Evolutionary conservation across 139 green algal genomes (phyloP).

Genomic region (Choricystis sp.): DNA sequence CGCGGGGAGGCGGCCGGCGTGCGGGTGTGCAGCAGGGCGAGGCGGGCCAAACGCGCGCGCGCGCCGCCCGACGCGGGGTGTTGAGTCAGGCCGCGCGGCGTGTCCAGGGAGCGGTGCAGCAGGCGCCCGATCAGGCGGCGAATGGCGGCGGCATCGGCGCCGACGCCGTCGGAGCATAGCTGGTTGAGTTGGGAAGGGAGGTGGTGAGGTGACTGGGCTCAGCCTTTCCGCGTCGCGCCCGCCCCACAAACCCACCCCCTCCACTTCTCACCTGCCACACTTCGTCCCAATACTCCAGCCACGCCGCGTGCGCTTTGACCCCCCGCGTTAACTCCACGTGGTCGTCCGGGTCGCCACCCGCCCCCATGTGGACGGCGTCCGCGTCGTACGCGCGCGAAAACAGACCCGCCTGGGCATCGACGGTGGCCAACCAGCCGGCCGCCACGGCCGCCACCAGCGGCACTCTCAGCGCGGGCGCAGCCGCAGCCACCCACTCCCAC

Average conservation of each 20-base stretch:
- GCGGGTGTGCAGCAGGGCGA: slow-evolving; percentile 17
- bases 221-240: not conserved
- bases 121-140: slow-evolving; percentile 8
- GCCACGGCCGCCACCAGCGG: slow-evolving; percentile 30
- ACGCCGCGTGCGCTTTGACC: slow-evolving; percentile 22
- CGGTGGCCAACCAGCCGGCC: slow-evolving; percentile 32
- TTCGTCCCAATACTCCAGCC: slow-evolving; percentile 21
- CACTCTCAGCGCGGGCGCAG: slow-evolving; percentile 19
- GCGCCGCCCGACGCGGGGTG: slow-evolving; percentile 38
- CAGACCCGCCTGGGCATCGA: slow-evolving; percentile 33
- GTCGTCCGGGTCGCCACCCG: not conserved
- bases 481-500: slow-evolving; percentile 42
- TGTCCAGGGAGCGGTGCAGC: slow-evolving; percentile 26
- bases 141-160: not conserved
- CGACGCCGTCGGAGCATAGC: no score
- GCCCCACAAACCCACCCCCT: not conserved
- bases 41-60: slow-evolving; percentile 38
- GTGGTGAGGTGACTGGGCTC: not conserved
- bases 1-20: not conserved
- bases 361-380: not conserved
- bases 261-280: slow-evolving; percentile 6
- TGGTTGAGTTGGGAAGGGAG: no score
- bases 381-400: slow-evolving; percentile 19
- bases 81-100: slow-evolving; percentile 16
- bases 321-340: not conserved